Evolutionary conservation across 768 basidiomycete species (phyloP).

Genomic region (Leccinum truebloodii): DNA sequence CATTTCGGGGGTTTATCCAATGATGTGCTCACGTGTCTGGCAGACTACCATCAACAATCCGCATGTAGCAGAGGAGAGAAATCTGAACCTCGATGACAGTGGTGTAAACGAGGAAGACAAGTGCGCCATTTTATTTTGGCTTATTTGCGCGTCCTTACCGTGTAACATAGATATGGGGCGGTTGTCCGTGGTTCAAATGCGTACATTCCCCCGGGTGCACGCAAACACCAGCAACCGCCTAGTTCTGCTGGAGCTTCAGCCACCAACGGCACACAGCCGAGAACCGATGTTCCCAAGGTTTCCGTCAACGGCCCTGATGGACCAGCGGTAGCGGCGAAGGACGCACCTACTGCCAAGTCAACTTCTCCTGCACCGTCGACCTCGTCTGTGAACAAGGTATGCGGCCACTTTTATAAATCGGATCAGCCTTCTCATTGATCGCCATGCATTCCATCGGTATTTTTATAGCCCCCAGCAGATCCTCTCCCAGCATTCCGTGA

Average conservation of each 20-base stretch:
- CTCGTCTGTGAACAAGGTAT: slow-evolving; percentile 52
- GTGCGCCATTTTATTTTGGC: slow-evolving; percentile 46
- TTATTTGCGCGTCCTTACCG: slow-evolving; percentile 23
- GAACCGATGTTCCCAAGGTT: slow-evolving; percentile 66
- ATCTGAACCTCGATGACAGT: slow-evolving; percentile 61
- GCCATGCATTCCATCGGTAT: slow-evolving; percentile 6
- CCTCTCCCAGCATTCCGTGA: slow-evolving; percentile 85
- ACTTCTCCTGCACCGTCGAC: slow-evolving; percentile 62
- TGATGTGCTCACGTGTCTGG: slow-evolving; percentile 14
- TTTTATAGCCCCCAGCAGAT: slow-evolving; percentile 62
- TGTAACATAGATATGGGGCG: slow-evolving; percentile 73
- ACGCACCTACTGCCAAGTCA: slow-evolving; percentile 50
- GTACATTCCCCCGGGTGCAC: slow-evolving; percentile 92
- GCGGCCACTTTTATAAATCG: slow-evolving; percentile 5
- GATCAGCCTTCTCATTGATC: slow-evolving; percentile 10
- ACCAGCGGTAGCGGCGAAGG: slow-evolving; percentile 42
- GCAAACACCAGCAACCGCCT: slow-evolving; percentile 40
- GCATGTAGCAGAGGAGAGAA: slow-evolving; percentile 90
- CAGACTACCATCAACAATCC: slow-evolving; percentile 70
- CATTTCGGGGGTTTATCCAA: slow-evolving; percentile 7
- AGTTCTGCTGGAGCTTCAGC: slow-evolving; percentile 30
- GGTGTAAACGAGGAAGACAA: slow-evolving; percentile 94
- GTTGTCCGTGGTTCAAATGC: slow-evolving; percentile 87
- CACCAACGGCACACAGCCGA: slow-evolving; percentile 28
- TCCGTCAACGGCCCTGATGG: slow-evolving; percentile 82